Conservation (phyloP, 2,329 filamentous ascomycete species). For the Stachybotrys elegans region DNA sequence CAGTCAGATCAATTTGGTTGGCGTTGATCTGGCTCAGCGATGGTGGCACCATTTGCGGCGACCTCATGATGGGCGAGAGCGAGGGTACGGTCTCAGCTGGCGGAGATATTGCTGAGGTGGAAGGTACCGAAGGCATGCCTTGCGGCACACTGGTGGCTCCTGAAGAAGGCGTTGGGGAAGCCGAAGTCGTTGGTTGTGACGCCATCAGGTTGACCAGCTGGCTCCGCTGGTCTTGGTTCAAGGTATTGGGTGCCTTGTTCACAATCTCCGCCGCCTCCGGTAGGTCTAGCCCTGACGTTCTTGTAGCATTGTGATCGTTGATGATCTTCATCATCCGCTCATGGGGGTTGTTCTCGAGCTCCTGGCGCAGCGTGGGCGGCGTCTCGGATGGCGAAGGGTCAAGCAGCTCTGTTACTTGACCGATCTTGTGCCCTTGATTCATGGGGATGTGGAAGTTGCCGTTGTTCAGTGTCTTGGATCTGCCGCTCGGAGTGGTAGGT, state of each 20-base stretch:
- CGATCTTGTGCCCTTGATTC: constrained; percentile 40
- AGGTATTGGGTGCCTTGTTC: constrained; percentile 47
- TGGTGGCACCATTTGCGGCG: constrained; percentile 36
- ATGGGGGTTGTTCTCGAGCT: constrained; percentile 53
- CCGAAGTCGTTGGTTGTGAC: constrained; percentile 26
- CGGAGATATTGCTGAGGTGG: constrained; percentile 18
- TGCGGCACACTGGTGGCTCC: constrained; percentile 13
- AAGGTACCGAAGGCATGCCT: constrained; percentile 12
- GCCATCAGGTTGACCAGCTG: constrained; percentile 58
- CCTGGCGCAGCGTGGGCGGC: constrained; percentile 47
- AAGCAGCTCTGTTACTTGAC: constrained; percentile 56
- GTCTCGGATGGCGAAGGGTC: constrained; percentile 46
- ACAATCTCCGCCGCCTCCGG: constrained; percentile 46
- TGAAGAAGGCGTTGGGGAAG: constrained; percentile 13
- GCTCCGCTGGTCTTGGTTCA: constrained; percentile 53
- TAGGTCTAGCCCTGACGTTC: constrained; percentile 42
- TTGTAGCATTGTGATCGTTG: constrained; percentile 56
- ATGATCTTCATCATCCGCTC: constrained; percentile 63
- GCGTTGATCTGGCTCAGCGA: constrained; percentile 60
- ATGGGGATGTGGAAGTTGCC: constrained; percentile 17
- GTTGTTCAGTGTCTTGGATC: constrained; percentile 12
- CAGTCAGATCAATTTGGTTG: constrained; percentile 71
- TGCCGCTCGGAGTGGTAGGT: constrained; percentile 18
- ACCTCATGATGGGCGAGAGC: constrained; percentile 46
- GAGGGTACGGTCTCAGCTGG: constrained; percentile 24